Percentiles rank a stretch among this genome's conserved stretches.
phyloP scores from a whole-genome alignment of 305 asterid genomes.

The Fraxinus xanthoxyloides region DNA sequence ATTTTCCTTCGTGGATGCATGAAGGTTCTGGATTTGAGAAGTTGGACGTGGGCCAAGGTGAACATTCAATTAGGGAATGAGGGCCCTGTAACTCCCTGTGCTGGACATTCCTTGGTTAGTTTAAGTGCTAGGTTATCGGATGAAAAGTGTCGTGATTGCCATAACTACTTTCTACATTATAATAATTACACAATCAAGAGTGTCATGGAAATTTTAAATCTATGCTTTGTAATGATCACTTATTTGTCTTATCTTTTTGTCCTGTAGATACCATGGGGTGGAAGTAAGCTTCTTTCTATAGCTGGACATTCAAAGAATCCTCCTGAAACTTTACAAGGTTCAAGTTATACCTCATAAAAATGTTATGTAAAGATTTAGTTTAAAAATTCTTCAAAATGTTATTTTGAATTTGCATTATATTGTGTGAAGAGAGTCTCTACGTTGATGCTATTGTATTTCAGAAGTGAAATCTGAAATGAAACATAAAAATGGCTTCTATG shows the following conservation, averaged over 20 bases:
- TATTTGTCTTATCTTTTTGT: conserved; percentile 22
- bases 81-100: conserved; percentile 57
- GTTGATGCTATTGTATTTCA: conserved; percentile 15
- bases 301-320: conserved; percentile 96
- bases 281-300: conserved; percentile 83
- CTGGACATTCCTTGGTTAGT: conserved; percentile 97
- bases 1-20: conserved; percentile 22
- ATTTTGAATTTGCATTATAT: conserved; percentile 16
- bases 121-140: conserved; percentile 27
- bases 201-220: conserved; percentile 7
- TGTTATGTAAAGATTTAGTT: not conserved
- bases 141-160: conserved; percentile 12
- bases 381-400: not conserved
- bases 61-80: conserved; percentile 59
- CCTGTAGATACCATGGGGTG: conserved; percentile 84
- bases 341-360: conserved; percentile 19
- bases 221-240: conserved; percentile 20
- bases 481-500: conserved; percentile 8
- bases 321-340: conserved; percentile 83
- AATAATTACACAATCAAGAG: conserved; percentile 16
- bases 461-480: conserved; percentile 6
- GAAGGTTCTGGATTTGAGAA: conserved; percentile 77
- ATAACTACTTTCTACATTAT: conserved; percentile 15
- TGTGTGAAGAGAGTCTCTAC: conserved; percentile 15
- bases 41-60: conserved; percentile 87